Evolutionary conservation across 345 rosid genomes (phyloP).

Genomic region (Salix viminalis): DNA sequence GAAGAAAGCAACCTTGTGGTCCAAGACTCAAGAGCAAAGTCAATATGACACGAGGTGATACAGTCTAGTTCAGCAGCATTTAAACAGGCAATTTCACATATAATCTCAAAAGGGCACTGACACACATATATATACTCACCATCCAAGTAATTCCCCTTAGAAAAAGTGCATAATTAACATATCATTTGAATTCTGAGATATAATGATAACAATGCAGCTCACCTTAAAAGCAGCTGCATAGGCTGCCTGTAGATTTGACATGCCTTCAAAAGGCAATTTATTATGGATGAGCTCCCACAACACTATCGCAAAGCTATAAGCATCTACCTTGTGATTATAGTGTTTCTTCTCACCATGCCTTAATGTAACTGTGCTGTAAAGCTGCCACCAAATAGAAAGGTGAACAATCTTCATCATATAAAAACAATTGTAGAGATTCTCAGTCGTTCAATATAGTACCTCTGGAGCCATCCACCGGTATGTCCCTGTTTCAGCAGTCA

Average conservation of each 20-base stretch:
- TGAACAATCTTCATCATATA: conserved; percentile 1
- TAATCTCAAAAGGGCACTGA: not conserved
- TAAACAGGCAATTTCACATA: not conserved
- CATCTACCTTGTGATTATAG: conserved; percentile 91
- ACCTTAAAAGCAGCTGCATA: conserved; percentile 99
- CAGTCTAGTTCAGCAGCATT: not conserved
- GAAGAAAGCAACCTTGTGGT: not conserved
- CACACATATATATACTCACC: not conserved
- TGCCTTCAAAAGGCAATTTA: conserved; percentile 97
- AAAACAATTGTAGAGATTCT: not conserved
- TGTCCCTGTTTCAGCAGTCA: conserved; percentile 99
- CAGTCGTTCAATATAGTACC: conserved; percentile 35
- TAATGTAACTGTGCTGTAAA: conserved; percentile 91
- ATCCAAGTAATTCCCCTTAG: not conserved
- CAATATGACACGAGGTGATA: not conserved
- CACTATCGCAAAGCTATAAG: conserved; percentile 95
- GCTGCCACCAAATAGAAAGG: conserved; percentile 39
- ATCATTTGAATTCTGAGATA: not conserved
- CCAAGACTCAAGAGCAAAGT: not conserved
- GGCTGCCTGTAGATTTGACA: conserved; percentile 99
- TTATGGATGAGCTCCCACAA: conserved; percentile 96
- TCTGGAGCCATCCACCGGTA: conserved; percentile 99
- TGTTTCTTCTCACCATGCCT: conserved; percentile 98
- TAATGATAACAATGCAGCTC: not conserved
- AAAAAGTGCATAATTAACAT: not conserved